These are phyloP conservation scores for Nannochloropsis gaditana DNA, from an alignment of 108 stramenopile genomes.

Conservation along the genomic window DNA sequence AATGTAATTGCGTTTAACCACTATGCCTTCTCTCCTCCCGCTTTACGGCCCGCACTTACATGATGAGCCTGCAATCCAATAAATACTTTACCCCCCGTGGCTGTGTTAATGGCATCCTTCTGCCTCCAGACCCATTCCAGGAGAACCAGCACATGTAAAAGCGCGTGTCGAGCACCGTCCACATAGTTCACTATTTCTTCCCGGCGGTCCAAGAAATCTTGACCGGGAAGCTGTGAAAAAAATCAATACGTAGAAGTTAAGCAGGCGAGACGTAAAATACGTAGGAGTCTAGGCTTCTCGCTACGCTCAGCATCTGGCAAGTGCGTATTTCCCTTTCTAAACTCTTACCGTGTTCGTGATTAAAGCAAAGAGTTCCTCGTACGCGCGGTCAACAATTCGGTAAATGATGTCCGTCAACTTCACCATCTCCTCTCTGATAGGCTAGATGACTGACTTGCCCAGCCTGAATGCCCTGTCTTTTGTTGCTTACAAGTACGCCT, in stretches of 20 bases:
- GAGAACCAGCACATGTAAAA: background rate
- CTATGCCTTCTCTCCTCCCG: background rate
- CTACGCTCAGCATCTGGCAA: background rate
- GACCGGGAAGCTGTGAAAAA: background rate
- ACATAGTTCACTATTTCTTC: background rate
- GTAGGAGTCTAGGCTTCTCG: background rate
- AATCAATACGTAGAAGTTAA: background rate
- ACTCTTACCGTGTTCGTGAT: background rate
- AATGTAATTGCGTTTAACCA: no score
- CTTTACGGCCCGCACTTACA: background rate
- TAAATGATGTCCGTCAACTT: background rate
- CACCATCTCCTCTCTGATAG: background rate
- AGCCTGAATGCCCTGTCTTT: no score
- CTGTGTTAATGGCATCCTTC: background rate
- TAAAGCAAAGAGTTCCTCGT: slow-evolving; percentile 5
- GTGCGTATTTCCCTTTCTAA: background rate
- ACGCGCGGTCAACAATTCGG: background rate
- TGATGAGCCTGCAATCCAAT: background rate
- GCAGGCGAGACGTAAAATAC: background rate
- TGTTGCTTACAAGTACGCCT: no score
- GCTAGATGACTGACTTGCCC: no score
- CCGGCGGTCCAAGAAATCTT: background rate
- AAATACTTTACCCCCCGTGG: background rate
- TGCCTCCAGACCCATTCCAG: background rate
- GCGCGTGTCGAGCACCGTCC: background rate